Evolutionary conservation across 805 yeast genomes (phyloP), one percentile per base, ranked within the genome.

Genomic region (Ogataea ganodermae): DNA sequence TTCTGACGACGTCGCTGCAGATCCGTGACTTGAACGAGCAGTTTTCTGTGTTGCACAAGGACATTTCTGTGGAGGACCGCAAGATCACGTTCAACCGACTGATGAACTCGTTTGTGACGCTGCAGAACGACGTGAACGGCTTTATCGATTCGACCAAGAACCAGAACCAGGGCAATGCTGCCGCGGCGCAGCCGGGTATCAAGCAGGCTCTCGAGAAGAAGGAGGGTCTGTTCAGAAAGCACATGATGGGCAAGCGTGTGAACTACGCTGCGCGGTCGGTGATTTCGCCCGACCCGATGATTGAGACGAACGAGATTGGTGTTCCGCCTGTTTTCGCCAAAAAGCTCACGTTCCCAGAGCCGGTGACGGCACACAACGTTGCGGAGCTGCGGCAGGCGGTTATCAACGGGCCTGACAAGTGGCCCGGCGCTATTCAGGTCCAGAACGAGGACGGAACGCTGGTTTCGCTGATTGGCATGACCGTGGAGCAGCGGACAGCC

Each of bases 181-280:
- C 83, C 53, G 70, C 80, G 42, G 91, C 97, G 21, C 79, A 81
- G 32, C 99, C 99, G 2, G 99, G 99, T 74, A 82, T 94, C 61
- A 94, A 94, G 67, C 99, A 94, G 75, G 96, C 96, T 9, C 76
- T 94, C 63, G 99, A 94, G 70, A 92, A 94, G 83, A 94, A 94
- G 68, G 99, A 94, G 71, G 99, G 99, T 66, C 76, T 92, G 55
- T 94, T 94, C 77, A 83, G 99, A 75, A 94, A 92, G 67, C 96
- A 94, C 65, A 94, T 94, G 99, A 94, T 94, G 99, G 99, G 99
- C 67, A 94, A 94, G 77, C 90, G 99, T 76, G 99, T 94, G 50
- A 95, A 94, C 68, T 92, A 89, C 63, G 97, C 98, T 45, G 99
- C 99, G 43, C 89, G 99, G 72, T 92, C 99, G 8, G 99, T 94